A percentile compares a stretch with the other conserved stretches of the same genome.
These are phyloP conservation scores for Durio zibethinus DNA, from an alignment of 345 rosid genomes.

Conservation along the genomic window DNA sequence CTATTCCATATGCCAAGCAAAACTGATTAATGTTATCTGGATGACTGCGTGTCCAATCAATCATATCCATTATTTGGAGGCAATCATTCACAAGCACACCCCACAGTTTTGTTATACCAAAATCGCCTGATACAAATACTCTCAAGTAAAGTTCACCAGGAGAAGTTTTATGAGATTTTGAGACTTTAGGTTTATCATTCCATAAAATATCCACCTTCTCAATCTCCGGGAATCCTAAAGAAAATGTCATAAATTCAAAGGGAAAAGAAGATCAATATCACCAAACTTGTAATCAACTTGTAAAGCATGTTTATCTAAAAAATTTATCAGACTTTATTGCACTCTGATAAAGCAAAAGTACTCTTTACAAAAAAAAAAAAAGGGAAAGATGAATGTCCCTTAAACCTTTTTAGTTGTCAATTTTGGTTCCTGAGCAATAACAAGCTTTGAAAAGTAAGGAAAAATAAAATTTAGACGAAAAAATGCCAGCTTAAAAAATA, in stretches of 20 bases:
- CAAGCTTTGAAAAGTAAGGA: neutral
- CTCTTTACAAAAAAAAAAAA: neutral
- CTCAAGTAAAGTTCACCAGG: slow-evolving; percentile 75
- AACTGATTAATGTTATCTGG: slow-evolving; percentile 74
- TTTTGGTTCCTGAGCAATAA: neutral
- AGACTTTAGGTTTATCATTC: slow-evolving; percentile 49
- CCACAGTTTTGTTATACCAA: slow-evolving; percentile 56
- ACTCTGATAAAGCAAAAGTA: neutral
- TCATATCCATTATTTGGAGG: slow-evolving; percentile 61
- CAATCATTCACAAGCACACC: slow-evolving; percentile 55
- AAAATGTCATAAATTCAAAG: slow-evolving; percentile 12
- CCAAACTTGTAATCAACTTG: neutral
- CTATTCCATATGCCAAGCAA: slow-evolving; percentile 70
- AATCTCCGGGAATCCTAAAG: slow-evolving; percentile 67
- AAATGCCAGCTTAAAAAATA: neutral
- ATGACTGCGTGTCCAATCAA: slow-evolving; percentile 88
- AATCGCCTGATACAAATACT: slow-evolving; percentile 52
- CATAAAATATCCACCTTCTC: slow-evolving; percentile 77
- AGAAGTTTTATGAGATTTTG: slow-evolving; percentile 24
- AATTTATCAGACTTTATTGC: neutral
- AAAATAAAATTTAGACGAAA: neutral
- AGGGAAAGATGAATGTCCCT: neutral
- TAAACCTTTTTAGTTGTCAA: neutral
- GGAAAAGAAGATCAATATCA: neutral
- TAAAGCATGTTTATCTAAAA: neutral